A percentile compares a stretch with the other conserved stretches of the same genome.
Conservation (phyloP, 257 asterid species). For the Cordia subcordata region DNA sequence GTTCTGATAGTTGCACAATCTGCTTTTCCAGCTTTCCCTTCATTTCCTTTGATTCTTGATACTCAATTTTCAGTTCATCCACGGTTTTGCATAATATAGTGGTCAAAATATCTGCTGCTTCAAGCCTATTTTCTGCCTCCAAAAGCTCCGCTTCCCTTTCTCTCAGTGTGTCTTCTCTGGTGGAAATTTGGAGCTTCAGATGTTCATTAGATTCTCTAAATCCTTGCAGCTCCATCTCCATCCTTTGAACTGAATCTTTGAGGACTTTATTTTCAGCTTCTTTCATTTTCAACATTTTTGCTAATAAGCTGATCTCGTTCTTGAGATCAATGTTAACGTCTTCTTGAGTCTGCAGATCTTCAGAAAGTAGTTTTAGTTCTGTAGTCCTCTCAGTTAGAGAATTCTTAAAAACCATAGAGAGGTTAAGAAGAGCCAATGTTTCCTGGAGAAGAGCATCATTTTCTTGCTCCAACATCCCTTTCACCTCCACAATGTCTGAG, state of each 20-base stretch:
- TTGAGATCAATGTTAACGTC: constrained; percentile 42
- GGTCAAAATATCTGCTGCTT: constrained; percentile 51
- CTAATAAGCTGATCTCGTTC: constrained; percentile 39
- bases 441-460: constrained; percentile 52
- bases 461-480: constrained; percentile 40
- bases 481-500: constrained; percentile 53
- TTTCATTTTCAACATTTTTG: constrained; percentile 49
- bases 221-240: constrained; percentile 56
- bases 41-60: constrained; percentile 35
- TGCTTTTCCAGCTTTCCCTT: constrained; percentile 47
- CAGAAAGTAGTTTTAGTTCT: constrained; percentile 45
- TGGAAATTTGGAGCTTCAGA: constrained; percentile 39
- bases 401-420: constrained; percentile 42
- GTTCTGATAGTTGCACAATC: constrained; percentile 39
- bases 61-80: constrained; percentile 40
- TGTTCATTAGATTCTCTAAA: constrained; percentile 33
- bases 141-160: constrained; percentile 48
- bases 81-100: constrained; percentile 35
- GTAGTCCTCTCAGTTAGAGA: constrained; percentile 39
- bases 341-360: constrained; percentile 41
- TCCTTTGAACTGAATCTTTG: constrained; percentile 43
- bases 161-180: constrained; percentile 30
- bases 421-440: constrained; percentile 39
- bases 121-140: constrained; percentile 52
- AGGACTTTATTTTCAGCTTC: constrained; percentile 51